A percentile compares a stretch with the other conserved stretches of the same genome.
Conservation (phyloP, 768 basidiomycete genomes). For the Pleurotus djamor region DNA sequence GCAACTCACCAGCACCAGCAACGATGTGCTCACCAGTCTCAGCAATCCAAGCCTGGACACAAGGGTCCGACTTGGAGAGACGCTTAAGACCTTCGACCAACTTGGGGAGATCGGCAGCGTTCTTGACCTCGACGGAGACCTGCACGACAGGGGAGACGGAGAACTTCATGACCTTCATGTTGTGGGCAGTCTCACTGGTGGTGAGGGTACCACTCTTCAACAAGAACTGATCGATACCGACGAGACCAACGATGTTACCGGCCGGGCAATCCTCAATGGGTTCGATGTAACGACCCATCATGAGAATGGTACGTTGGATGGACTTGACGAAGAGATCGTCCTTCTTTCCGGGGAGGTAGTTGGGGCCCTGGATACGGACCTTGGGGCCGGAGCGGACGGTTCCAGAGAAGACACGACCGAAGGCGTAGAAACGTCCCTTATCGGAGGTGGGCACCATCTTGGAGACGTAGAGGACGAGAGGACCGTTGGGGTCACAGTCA, state of each 20-base stretch:
- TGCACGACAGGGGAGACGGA: conserved; percentile 99
- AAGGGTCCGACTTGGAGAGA: conserved; percentile 99
- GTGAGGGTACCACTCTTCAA: conserved; percentile 99
- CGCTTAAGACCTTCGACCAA: conserved; percentile 99
- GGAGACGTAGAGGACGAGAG: conserved; percentile 97
- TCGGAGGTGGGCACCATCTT: conserved; percentile 99
- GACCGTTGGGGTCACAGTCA: conserved; percentile 95
- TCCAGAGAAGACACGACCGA: conserved; percentile 99
- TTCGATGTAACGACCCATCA: conserved; percentile 99
- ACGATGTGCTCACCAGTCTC: conserved; percentile 98
- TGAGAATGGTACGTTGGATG: conserved; percentile 97
- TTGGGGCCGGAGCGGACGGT: conserved; percentile 97
- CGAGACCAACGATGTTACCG: conserved; percentile 98
- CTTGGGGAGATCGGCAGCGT: conserved; percentile 97
- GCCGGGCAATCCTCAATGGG: conserved; percentile 99
- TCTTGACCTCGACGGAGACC: conserved; percentile 99
- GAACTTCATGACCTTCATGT: conserved; percentile 99
- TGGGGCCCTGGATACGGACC: conserved; percentile 98
- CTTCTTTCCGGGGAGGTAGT: conserved; percentile 98
- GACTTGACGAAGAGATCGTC: conserved; percentile 98
- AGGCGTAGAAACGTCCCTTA: conserved; percentile 99
- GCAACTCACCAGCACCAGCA: conserved; percentile 98
- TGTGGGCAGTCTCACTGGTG: conserved; percentile 97
- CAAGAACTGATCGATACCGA: conserved; percentile 99
- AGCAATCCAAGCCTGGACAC: conserved; percentile 92